phyloP scores from a whole-genome alignment of 2,329 filamentous ascomycete species.

The Chrysoporthe deuterocubensis region DNA sequence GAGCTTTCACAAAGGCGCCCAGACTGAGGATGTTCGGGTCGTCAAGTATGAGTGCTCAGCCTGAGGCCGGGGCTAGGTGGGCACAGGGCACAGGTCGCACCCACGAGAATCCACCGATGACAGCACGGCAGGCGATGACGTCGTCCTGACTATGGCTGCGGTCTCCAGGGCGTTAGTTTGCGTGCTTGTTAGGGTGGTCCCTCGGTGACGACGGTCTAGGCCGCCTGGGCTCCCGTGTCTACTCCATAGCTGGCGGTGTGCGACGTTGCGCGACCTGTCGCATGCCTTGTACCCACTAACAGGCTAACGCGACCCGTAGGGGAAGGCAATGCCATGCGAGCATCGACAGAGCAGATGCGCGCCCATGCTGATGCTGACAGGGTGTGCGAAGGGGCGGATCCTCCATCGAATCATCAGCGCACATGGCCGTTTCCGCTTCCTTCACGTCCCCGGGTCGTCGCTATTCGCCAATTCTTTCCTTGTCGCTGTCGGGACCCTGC shows the following conservation, averaged over 20 bases:
- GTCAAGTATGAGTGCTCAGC: background rate
- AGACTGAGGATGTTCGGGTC: no score
- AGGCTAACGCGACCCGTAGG: background rate
- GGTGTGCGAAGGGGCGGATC: background rate
- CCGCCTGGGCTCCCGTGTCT: background rate
- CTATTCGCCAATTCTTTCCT: conserved; percentile 24
- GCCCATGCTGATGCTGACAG: conserved; percentile 1
- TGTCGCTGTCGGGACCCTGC: background rate
- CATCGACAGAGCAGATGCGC: background rate
- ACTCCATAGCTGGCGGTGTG: conserved; percentile 11
- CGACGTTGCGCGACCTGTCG: conserved; percentile 4
- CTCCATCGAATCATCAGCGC: conserved; percentile 9
- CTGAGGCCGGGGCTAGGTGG: conserved; percentile 10
- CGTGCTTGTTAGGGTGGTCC: conserved; percentile 11
- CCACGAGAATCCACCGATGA: conserved; percentile 11
- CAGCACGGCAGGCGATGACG: conserved; percentile 24
- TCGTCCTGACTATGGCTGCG: conserved; percentile 13
- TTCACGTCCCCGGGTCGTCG: background rate
- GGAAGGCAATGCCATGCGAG: background rate
- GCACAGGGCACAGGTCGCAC: conserved; percentile 12
- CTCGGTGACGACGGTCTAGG: background rate
- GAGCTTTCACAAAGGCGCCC: no score
- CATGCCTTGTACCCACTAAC: conserved; percentile 18
- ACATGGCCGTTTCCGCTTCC: background rate
- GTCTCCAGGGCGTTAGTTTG: background rate